Conservation (phyloP, 1,284 basidiomycete species). For the Sphaerobolus stellatus region DNA sequence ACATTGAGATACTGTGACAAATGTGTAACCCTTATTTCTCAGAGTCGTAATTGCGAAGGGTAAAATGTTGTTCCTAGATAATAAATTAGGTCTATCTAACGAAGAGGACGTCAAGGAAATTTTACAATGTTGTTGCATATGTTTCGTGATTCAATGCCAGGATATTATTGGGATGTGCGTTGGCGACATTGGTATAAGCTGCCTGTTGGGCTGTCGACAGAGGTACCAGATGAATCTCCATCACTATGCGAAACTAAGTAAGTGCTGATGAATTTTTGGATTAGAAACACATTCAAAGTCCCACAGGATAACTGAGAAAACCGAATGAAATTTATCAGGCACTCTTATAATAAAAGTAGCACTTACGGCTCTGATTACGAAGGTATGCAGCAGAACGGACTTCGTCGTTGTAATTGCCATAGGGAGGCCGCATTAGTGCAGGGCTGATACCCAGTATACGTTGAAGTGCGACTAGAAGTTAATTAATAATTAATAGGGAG, state of each 20-base stretch:
- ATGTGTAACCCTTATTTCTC: conserved; percentile 3
- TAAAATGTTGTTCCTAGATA: conserved; percentile 1
- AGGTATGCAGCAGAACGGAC: conserved; percentile 41
- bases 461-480: conserved; percentile 11
- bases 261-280: conserved; percentile 17
- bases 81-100: not conserved
- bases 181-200: conserved; percentile 30
- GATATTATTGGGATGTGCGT: conserved; percentile 36
- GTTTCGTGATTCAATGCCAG: conserved; percentile 48
- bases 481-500: not conserved
- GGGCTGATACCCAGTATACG: conserved; percentile 19
- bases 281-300: conserved; percentile 37
- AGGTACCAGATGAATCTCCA: conserved; percentile 38
- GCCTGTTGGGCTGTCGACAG: conserved; percentile 33
- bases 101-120: not conserved
- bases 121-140: conserved; percentile 39
- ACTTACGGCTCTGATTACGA: conserved; percentile 21
- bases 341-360: not conserved
- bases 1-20: conserved; percentile 10
- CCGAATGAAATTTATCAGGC: conserved; percentile 23
- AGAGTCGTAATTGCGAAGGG: conserved; percentile 5
- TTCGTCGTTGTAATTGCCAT: conserved; percentile 42
- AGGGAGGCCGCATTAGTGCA: conserved; percentile 27
- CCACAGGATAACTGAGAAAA: conserved; percentile 39
- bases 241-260: conserved; percentile 10